These are phyloP conservation scores for Sporothrix humicola DNA, from an alignment of 2,329 filamentous ascomycete species.

Conservation along the genomic window DNA sequence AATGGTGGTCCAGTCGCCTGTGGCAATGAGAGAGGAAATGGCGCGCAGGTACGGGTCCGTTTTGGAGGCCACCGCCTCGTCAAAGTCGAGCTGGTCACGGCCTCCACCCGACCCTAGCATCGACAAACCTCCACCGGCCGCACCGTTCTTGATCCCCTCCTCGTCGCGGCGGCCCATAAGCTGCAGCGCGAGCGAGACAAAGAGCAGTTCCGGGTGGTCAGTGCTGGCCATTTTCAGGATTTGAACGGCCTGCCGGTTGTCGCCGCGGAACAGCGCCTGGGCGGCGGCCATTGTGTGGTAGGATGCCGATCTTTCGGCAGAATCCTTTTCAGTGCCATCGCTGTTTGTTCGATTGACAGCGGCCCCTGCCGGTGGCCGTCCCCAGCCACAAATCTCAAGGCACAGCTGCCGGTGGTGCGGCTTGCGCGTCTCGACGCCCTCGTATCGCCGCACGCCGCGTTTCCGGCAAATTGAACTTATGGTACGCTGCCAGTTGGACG, in stretches of 20 bases:
- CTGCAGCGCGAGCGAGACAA: constrained; percentile 71
- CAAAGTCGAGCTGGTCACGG: constrained; percentile 58
- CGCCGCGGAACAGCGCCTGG: constrained; percentile 74
- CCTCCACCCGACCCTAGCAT: background rate
- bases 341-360: background rate
- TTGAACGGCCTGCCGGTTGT: constrained; percentile 70
- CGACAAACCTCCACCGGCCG: constrained; percentile 2
- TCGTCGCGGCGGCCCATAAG: constrained; percentile 61
- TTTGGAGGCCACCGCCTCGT: constrained; percentile 64
- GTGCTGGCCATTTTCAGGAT: constrained; percentile 72
- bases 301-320: constrained; percentile 47
- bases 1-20: constrained; percentile 75
- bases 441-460: constrained; percentile 56
- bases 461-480: constrained; percentile 69
- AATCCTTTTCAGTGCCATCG: constrained; percentile 6
- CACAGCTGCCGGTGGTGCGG: constrained; percentile 76
- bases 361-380: constrained; percentile 51
- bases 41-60: constrained; percentile 80
- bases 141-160: constrained; percentile 46
- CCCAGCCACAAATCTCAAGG: constrained; percentile 76
- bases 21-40: constrained; percentile 77
- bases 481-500: constrained; percentile 63
- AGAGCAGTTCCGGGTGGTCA: constrained; percentile 66
- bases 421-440: constrained; percentile 52
- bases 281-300: constrained; percentile 76